Evolutionary conservation across 176 grass and related monocot genomes (phyloP), one percentile per base, ranked within the genome.

Genomic region (Chloris gayana): DNA sequence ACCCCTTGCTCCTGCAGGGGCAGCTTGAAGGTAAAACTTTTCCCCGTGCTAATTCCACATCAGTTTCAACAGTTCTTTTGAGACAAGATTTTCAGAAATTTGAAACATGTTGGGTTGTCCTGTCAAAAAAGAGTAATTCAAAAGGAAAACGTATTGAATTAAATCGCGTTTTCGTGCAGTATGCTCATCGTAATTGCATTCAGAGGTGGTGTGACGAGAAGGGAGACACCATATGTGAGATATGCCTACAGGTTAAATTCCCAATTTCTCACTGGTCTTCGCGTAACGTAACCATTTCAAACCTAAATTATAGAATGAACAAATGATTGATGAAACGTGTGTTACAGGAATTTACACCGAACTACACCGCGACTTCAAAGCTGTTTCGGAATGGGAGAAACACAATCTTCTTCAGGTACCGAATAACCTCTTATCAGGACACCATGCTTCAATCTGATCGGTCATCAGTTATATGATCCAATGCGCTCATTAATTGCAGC

Each of bases 141-240:
- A 46, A 42, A 4, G 37, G 46, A 10, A 60, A 38, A 18, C 19
- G 22, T 9, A 1, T 22, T 74, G 21, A 19, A 51, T 9, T 85
- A 35, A 25, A 38, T 64, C 5, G 5, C 63, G 26, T 45, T 78
- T 66, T 1, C 4, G 77, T 64, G 50, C 87, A 97, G 94, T 85
- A 86, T 24, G 94, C 91, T 70, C 94, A 97, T 83, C 62, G 87
- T 22, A 86, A 71, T 83, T 97, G 94, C 75, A 67, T 97, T 18
- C 94, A 91, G 60, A 81, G 85, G 68, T 97, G 94, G 94, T 97
- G 94, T 67, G 87, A 97, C 18, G 94, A 94, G 74, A 97, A 94
- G 74, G 91, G 94, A 32, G 89, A 92, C 69, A 94, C 87, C 56
- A 81, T 76, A 15, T 97, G 94, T 27, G 94, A 97, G 87, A 97